Percentiles rank a stretch among this genome's conserved stretches.
Conservation (phyloP, 306 rosid genomes). For the Clitoria ternatea region DNA sequence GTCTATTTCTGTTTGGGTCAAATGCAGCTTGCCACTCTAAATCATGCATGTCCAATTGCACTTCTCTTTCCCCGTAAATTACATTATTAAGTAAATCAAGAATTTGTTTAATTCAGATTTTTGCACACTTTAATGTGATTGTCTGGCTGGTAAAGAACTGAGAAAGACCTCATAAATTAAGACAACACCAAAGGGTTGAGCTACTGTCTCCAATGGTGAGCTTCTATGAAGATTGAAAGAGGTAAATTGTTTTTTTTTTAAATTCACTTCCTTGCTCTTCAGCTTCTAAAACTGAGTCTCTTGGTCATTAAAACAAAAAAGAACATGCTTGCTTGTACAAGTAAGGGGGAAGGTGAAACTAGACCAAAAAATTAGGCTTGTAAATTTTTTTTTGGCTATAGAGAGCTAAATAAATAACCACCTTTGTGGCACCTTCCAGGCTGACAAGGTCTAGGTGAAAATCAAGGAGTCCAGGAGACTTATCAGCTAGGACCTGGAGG, state of each 20-base stretch:
- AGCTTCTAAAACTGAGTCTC: not conserved
- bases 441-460: slow-evolving; percentile 80
- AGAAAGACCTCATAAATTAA: not conserved
- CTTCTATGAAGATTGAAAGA: slow-evolving; percentile 2
- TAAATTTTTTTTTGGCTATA: not conserved
- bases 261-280: not conserved
- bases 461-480: slow-evolving; percentile 81
- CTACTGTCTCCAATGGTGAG: not conserved
- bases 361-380: slow-evolving; percentile 4
- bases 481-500: slow-evolving; percentile 70
- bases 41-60: not conserved
- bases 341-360: not conserved
- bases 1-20: not conserved
- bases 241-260: not conserved
- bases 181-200: not conserved
- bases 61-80: not conserved
- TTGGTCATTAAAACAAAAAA: slow-evolving; percentile 5
- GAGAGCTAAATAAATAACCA: slow-evolving; percentile 26
- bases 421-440: slow-evolving; percentile 88
- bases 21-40: not conserved
- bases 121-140: not conserved
- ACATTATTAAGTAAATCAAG: not conserved
- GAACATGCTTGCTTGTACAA: not conserved
- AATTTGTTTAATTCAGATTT: not conserved
- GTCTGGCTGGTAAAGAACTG: not conserved